phyloP scores from a whole-genome alignment of 495 filamentous ascomycete species.

The Amphirosellinia nigrospora region DNA sequence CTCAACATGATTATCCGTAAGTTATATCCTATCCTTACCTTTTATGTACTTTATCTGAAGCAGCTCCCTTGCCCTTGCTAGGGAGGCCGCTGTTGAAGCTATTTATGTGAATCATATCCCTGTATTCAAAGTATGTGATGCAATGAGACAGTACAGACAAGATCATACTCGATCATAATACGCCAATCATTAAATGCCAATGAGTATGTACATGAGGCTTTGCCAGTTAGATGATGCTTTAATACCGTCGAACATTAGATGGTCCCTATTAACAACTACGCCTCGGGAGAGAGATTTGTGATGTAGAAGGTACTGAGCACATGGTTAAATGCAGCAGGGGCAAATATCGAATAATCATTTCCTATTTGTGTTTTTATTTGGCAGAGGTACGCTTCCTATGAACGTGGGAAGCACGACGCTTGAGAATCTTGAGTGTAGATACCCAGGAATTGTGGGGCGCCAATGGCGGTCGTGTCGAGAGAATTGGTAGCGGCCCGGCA shows the following conservation, averaged over 20 bases:
- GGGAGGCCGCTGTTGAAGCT: background rate
- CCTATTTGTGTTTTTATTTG: no score
- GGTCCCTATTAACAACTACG: no score
- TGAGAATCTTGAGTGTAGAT: background rate
- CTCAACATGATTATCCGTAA: background rate
- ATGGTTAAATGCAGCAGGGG: no score
- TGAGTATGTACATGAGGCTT: background rate
- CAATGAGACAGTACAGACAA: conserved; percentile 10
- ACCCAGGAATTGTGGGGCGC: background rate
- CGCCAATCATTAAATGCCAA: background rate
- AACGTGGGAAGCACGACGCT: background rate
- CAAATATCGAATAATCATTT: background rate
- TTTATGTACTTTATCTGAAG: no score
- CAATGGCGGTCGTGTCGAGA: background rate
- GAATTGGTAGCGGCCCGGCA: conserved; percentile 24
- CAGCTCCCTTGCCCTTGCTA: background rate
- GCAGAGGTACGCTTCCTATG: no score
- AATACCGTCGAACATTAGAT: no score
- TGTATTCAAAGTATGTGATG: background rate
- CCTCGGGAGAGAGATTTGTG: no score
- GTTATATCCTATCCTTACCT: background rate
- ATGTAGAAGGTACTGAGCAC: background rate
- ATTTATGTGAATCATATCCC: background rate
- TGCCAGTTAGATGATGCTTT: background rate
- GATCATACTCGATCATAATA: background rate